phyloP scores from a whole-genome alignment of 208 protist species.

The Trichomonas gallinae region DNA sequence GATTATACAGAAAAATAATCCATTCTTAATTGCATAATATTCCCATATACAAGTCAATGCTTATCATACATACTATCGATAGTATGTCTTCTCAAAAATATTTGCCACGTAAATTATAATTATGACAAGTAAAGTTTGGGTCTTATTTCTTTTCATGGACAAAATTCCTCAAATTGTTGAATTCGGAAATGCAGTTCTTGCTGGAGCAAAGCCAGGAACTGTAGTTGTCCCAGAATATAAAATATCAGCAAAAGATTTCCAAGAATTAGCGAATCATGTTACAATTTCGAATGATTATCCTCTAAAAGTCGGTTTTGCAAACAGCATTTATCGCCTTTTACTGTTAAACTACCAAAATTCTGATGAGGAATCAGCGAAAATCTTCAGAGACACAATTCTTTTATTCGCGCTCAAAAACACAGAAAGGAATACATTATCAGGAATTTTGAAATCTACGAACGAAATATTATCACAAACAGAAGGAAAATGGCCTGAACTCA shows the following conservation, averaged over 20 bases:
- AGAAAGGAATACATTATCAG: neutral
- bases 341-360: neutral
- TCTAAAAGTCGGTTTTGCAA: neutral
- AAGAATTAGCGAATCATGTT: neutral
- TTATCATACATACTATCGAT: too few species aligned
- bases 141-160: neutral
- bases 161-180: neutral
- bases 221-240: neutral
- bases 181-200: neutral
- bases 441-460: neutral
- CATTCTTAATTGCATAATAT: too few species aligned
- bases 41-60: too few species aligned
- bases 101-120: too few species aligned
- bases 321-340: neutral
- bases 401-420: neutral
- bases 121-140: neutral
- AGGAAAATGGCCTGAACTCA: neutral
- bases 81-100: too few species aligned
- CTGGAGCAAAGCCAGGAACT: neutral
- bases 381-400: neutral
- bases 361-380: neutral
- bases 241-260: neutral
- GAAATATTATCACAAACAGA: neutral
- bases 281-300: neutral
- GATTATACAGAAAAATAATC: too few species aligned